Percentiles rank a stretch among this genome's conserved stretches.
Conservation (phyloP, 2,329 filamentous ascomycete genomes). For the Fusarium sp. region DNA sequence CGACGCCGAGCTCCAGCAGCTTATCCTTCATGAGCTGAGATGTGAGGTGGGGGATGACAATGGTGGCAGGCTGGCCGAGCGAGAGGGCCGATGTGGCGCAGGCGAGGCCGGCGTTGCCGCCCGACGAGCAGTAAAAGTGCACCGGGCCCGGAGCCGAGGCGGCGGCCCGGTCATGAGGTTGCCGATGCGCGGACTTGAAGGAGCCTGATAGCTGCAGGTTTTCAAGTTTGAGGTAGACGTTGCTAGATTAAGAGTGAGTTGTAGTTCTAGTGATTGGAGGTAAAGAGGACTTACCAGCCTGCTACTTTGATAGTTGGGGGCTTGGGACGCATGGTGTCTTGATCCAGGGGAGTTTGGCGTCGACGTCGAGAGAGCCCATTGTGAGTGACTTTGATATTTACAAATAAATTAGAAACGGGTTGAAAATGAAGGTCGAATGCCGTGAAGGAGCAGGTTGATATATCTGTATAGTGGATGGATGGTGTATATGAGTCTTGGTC, state of each 20-base stretch:
- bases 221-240: slow-evolving; percentile 87
- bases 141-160: slow-evolving; percentile 50
- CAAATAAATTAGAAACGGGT: neutral
- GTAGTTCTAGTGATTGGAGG: neutral
- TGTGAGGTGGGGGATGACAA: slow-evolving; percentile 77
- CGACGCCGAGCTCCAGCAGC: slow-evolving; percentile 74
- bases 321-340: slow-evolving; percentile 79
- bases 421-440: neutral
- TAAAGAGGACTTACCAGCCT: slow-evolving; percentile 70
- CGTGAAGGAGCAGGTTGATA: neutral
- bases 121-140: slow-evolving; percentile 85
- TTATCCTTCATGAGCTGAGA: slow-evolving; percentile 78
- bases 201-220: slow-evolving; percentile 86
- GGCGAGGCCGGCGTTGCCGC: slow-evolving; percentile 87
- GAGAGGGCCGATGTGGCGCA: slow-evolving; percentile 78
- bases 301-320: slow-evolving; percentile 73
- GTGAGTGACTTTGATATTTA: neutral
- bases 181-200: slow-evolving; percentile 86
- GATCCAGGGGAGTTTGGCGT: slow-evolving; percentile 70
- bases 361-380: slow-evolving; percentile 57
- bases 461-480: neutral
- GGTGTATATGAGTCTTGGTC: neutral
- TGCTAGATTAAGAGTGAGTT: slow-evolving; percentile 56
- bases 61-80: slow-evolving; percentile 75
- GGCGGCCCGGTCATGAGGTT: slow-evolving; percentile 69